Base-by-base conservation (phyloP, 2,329 filamentous ascomycete species). In the Aspergillus floridensis region DNA sequence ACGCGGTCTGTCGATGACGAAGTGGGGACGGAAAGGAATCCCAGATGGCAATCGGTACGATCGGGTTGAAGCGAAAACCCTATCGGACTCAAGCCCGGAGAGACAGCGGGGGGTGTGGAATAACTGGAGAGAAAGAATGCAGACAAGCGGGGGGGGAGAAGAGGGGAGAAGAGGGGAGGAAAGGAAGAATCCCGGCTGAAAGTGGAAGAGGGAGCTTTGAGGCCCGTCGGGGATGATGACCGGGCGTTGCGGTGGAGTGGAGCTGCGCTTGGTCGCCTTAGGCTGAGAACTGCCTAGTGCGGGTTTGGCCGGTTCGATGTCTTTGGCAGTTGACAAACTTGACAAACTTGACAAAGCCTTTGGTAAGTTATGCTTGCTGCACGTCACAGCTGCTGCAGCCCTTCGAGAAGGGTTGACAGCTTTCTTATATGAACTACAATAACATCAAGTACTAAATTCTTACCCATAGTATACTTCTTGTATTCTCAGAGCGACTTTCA, bases 191-290 rank as follows among this genome's bases (percentile, higher is more conserved):
- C n/a, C 21, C 32, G 54, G 21, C 26, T 32, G 46, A n/a, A 26
- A 31, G 26, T 59, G 24, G 31, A 48, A 49, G 56, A 58, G 56
- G 51, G 59, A 60, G 56, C 59, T 60, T 57, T 44, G 50, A 63
- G 56, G 62, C 47, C 26, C 24, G 56, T 61, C 53, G 57, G 38
- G 56, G 57, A 35, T 54, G 59, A 53, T 53, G 56, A 59, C 57
- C 41, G 55, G 57, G 54, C 58, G 56, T 60, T 53, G 49, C 58
- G 24, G 49, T 58, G 49, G 56, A 53, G 56, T 58, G 49, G 56
- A 53, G 56, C 56, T 44, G 22, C 56, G 47, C 38, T 50, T 49
- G 51, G 53, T 31, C 58, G 41, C 48, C 60, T 55, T 58, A 56
- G 57, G 55, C 60, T 56, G 51, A 31, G 19, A 58, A 55, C 41